Base-by-base conservation (phyloP, 257 asterid species). In the Cinchona pubescens region DNA sequence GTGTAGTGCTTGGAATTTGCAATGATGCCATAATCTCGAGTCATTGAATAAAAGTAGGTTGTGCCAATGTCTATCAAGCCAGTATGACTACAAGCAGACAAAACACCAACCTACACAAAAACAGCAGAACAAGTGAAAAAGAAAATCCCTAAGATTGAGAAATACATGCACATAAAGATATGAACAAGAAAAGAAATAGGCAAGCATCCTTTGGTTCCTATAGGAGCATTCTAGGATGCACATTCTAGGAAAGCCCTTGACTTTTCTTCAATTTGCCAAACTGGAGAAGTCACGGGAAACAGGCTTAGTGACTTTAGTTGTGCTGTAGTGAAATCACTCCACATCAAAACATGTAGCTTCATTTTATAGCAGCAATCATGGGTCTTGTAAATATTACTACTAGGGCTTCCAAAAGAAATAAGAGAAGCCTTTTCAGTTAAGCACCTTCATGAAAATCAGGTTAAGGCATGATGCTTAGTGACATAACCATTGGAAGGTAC, bases 41-140 rank as follows among this genome's bases (percentile, higher is more conserved):
- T 80, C 97, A 92, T 94, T 43, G 93, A 85, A 76, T 92, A 34
- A 78, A 94, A 94, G 83, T 89, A 86, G 80, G 82, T 72, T 76
- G 59, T 83, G 77, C 99, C 99, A 67, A 48, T 88, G 59, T 90
- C 96, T 29, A 91, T 89, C 86, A 92, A 81, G 83, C 99, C 98
- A 0, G 94, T 83, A 80, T 92, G 98, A 75, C 99, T 82, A 75
- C 98, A 94, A 13, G 98, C 97, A 7, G 98, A 88, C 55, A 90
- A 73, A 77, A 94, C 91, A 37, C 97, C 97, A 77, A 91, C 92
- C 98, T 88, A 79, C 15, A 80, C 37, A 67, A 55, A 84, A 16
- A 68, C 61, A 75, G 71, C 49, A 66, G 49, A 32, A 65, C 16
- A 29, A 45, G 37, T 80, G 23, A 78, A 64, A 74, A 58, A 61